These are phyloP conservation scores for Dianthus caryophyllus DNA, from an alignment of 148 eudicot genomes.

Conservation along the genomic window DNA sequence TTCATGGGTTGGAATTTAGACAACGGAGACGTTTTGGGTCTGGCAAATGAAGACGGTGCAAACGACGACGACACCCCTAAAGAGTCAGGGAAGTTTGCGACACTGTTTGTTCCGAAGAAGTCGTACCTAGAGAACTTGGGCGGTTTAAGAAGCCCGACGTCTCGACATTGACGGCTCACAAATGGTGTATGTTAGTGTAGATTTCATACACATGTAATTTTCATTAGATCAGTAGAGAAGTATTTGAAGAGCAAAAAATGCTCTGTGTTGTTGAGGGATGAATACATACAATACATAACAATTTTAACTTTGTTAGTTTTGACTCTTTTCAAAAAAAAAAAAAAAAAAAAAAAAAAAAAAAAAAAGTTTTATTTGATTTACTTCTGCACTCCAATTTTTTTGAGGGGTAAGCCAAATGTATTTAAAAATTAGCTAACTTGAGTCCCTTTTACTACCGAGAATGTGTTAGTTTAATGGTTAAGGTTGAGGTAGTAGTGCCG, in stretches of 20 bases:
- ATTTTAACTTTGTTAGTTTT: conserved; percentile 1
- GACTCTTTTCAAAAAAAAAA: neutral
- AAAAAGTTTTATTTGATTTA: neutral
- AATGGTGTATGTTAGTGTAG: neutral
- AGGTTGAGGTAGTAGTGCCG: too few relatives aligned
- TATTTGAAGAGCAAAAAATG: conserved; percentile 6
- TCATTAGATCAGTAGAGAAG: too few relatives aligned
- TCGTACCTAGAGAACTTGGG: conserved; percentile 59
- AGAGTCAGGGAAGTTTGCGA: too few relatives aligned
- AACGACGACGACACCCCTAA: conserved; percentile 23
- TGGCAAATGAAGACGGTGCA: conserved; percentile 25
- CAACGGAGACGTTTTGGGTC: conserved; percentile 29
- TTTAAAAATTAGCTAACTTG: too few relatives aligned
- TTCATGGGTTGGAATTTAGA: conserved; percentile 68
- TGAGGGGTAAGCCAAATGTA: conserved; percentile 17
- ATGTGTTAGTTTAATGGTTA: too few relatives aligned
- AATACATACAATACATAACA: too few relatives aligned
- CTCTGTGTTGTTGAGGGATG: neutral
- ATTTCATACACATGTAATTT: neutral
- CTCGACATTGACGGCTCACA: conserved; percentile 43
- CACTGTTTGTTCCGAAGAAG: conserved; percentile 37
- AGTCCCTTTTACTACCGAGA: too few relatives aligned
- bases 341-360: too few relatives aligned
- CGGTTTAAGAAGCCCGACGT: conserved; percentile 58
- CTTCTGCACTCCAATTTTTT: conserved; percentile 11